These are phyloP conservation scores for Boletus speciosus DNA, from an alignment of 768 basidiomycete genomes.

Conservation along the genomic window DNA sequence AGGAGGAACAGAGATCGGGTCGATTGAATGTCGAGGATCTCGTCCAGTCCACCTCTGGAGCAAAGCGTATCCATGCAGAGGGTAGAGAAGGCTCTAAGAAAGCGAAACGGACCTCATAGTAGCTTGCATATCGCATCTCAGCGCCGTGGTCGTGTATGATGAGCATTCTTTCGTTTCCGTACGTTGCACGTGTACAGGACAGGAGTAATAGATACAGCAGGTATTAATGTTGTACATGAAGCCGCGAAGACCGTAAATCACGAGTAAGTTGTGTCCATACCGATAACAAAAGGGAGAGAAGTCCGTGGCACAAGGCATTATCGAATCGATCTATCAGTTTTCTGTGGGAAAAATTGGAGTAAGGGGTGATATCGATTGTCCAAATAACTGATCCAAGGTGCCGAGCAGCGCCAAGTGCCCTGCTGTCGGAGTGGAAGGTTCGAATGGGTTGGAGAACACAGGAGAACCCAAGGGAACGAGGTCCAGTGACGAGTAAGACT, in stretches of 20 bases:
- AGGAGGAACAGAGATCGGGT: slow-evolving; percentile 48
- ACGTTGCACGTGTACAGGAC: not conserved
- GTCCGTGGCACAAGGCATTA: not conserved
- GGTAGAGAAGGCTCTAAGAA: slow-evolving; percentile 28
- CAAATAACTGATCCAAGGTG: slow-evolving; percentile 31
- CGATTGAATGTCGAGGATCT: slow-evolving; percentile 36
- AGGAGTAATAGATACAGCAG: slow-evolving; percentile 21
- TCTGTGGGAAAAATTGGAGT: slow-evolving; percentile 9
- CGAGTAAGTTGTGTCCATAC: not conserved
- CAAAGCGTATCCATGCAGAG: slow-evolving; percentile 25
- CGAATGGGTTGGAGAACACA: slow-evolving; percentile 32
- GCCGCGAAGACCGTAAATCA: not conserved
- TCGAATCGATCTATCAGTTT: slow-evolving; percentile 11
- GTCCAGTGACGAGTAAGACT: slow-evolving; percentile 6
- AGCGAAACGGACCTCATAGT: slow-evolving; percentile 23
- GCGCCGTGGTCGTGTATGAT: not conserved
- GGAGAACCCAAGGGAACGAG: slow-evolving; percentile 23
- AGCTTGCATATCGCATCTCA: not conserved
- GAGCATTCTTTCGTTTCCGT: slow-evolving; percentile 2
- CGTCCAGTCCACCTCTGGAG: slow-evolving; percentile 12
- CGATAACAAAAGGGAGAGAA: not conserved
- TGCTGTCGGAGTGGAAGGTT: slow-evolving; percentile 2
- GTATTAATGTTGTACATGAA: slow-evolving; percentile 9
- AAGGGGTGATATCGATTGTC: slow-evolving; percentile 26
- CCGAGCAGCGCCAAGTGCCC: slow-evolving; percentile 12